Evolutionary conservation across 2,329 filamentous ascomycete genomes (phyloP).

Genomic region (Trichoderma sp.): DNA sequence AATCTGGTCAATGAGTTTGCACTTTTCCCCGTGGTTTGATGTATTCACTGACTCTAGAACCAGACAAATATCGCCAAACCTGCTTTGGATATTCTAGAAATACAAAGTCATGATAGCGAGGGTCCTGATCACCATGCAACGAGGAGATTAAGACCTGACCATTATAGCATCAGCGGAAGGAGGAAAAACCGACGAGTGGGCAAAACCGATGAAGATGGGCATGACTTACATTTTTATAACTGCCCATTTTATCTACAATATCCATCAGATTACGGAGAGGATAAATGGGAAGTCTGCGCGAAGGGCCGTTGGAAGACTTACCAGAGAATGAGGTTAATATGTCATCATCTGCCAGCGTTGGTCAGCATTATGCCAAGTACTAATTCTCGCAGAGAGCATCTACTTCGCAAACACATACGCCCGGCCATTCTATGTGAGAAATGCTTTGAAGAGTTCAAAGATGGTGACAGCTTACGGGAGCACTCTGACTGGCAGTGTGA

Average conservation of each 20-base stretch:
- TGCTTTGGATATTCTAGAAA: not conserved
- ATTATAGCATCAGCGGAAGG: not conserved
- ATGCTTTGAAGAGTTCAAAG: not conserved
- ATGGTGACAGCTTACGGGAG: not conserved
- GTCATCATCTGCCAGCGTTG: not conserved
- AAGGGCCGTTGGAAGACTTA: not conserved
- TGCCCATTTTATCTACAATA: not conserved
- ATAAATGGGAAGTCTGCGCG: not conserved
- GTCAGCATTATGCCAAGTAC: not conserved
- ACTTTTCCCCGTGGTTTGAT: rapidly evolving
- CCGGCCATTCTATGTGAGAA: not conserved
- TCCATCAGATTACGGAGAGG: not conserved
- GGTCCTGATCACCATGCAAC: not conserved
- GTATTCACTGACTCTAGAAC: not conserved
- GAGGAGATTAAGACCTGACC: not conserved
- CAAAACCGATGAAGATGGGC: not conserved
- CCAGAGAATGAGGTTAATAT: not conserved
- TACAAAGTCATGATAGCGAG: not conserved
- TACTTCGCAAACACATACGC: not conserved
- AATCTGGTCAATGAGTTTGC: not conserved
- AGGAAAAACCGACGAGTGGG: not conserved
- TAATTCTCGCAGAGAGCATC: not conserved
- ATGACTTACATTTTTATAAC: not conserved
- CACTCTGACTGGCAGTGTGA: not conserved
- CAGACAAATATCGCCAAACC: not conserved